Conservation (phyloP, 164 flowering plant species). For the Dillenia turbinata region DNA sequence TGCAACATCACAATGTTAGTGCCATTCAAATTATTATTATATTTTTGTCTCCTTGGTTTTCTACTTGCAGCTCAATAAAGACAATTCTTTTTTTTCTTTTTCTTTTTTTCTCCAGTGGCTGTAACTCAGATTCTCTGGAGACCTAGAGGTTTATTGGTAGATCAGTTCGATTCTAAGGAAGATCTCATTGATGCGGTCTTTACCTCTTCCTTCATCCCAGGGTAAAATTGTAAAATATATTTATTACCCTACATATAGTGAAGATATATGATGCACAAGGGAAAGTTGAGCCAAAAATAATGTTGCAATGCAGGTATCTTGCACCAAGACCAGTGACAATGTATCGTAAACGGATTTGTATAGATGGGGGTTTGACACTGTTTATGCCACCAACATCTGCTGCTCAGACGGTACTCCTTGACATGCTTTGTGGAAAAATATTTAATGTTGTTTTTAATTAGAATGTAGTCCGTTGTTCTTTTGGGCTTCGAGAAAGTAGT, state of each 20-base stretch:
- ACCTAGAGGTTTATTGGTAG: conserved; percentile 87
- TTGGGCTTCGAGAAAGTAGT: not conserved
- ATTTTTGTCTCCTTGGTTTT: not conserved
- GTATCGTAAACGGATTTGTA: conserved; percentile 78
- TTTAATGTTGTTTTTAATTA: not conserved
- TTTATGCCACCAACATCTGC: conserved; percentile 99
- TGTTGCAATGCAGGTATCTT: conserved; percentile 54
- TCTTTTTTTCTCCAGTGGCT: conserved; percentile 56
- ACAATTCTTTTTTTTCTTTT: not conserved
- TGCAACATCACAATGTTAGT: no score
- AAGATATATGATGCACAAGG: not conserved
- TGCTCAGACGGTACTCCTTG: conserved; percentile 58
- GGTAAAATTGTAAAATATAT: conserved; percentile 30
- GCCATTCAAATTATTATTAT: not conserved
- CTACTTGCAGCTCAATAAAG: not conserved
- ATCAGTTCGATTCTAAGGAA: conserved; percentile 88
- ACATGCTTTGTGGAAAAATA: not conserved
- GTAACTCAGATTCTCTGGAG: conserved; percentile 89
- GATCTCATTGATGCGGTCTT: conserved; percentile 90
- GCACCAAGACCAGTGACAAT: conserved; percentile 91
- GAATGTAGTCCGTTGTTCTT: not conserved
- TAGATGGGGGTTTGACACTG: conserved; percentile 93
- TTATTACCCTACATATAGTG: no score
- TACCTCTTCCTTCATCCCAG: conserved; percentile 95
- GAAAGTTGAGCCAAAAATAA: conserved; percentile 6